A percentile compares a stretch with the other conserved stretches of the same genome.
phyloP scores from a whole-genome alignment of 768 basidiomycete genomes.

The Melanogaster broomeanus region DNA sequence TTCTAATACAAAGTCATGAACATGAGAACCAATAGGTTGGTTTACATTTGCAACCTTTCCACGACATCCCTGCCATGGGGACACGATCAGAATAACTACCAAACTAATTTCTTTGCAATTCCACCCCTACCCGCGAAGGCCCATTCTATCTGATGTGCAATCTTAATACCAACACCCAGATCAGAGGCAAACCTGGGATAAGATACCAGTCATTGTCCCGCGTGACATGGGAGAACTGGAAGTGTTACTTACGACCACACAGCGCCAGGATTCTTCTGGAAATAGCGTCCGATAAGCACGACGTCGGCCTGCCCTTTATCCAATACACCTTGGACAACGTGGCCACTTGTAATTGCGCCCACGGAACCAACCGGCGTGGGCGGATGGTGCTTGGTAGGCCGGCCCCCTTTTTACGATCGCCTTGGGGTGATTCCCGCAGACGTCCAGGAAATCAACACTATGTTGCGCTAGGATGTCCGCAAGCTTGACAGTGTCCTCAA shows the following conservation, averaged over 20 bases:
- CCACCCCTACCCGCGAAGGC: constrained; percentile 42
- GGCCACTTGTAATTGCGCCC: constrained; percentile 34
- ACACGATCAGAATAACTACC: constrained; percentile 9
- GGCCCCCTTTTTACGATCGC: constrained; percentile 29
- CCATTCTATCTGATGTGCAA: constrained; percentile 60
- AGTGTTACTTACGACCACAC: constrained; percentile 37
- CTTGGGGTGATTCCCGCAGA: constrained; percentile 57
- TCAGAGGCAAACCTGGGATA: constrained; percentile 49
- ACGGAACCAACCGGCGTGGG: constrained; percentile 42
- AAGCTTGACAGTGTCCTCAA: constrained; percentile 66
- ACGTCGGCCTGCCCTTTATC: constrained; percentile 46
- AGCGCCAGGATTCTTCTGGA: constrained; percentile 60
- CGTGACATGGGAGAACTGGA: not conserved
- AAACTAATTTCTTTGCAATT: constrained; percentile 5
- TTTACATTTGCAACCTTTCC: no score
- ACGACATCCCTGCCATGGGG: no score
- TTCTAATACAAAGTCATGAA: no score
- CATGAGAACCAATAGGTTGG: no score
- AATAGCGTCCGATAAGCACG: constrained; percentile 51
- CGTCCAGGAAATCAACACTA: constrained; percentile 77
- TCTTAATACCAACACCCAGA: constrained; percentile 46
- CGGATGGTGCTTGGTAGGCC: constrained; percentile 59
- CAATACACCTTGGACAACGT: constrained; percentile 46
- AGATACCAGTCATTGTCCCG: not conserved
- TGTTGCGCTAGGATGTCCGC: constrained; percentile 57